Conservation (phyloP, 371 early-diverging fungal genomes). For the Rhizomucor pusillus region DNA sequence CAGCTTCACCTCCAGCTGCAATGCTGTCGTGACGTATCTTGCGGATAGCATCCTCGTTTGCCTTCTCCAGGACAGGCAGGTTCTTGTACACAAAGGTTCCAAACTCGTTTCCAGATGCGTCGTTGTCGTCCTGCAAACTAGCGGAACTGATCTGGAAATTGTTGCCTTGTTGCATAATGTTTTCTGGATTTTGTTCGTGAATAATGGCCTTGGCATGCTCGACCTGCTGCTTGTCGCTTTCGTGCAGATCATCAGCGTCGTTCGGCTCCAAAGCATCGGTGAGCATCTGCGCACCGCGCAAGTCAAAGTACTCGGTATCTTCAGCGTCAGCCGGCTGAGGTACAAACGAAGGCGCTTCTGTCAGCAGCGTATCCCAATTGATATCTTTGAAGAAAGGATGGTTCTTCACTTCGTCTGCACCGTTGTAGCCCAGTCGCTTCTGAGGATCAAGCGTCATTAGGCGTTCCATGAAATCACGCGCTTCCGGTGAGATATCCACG, state of each 20-base stretch:
- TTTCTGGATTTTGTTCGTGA: conserved; percentile 39
- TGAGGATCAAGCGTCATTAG: conserved; percentile 77
- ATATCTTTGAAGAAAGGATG: conserved; percentile 68
- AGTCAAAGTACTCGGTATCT: conserved; percentile 94
- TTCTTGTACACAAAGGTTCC: conserved; percentile 93
- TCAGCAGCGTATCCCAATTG: conserved; percentile 70
- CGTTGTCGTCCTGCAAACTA: not conserved
- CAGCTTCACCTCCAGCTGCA: conserved; percentile 5
- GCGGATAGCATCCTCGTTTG: conserved; percentile 79
- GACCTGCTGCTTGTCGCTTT: conserved; percentile 25
- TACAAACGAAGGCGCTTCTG: conserved; percentile 76
- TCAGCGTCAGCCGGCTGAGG: conserved; percentile 77
- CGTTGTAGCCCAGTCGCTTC: conserved; percentile 70
- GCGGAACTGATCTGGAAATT: conserved; percentile 1
- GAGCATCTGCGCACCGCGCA: conserved; percentile 71
- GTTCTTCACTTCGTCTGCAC: conserved; percentile 62
- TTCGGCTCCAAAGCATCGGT: conserved; percentile 7
- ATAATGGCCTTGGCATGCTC: conserved; percentile 40
- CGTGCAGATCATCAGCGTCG: conserved; percentile 23
- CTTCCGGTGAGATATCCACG: conserved; percentile 75
- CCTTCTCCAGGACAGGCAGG: conserved; percentile 82
- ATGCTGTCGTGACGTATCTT: conserved; percentile 59
- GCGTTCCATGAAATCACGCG: conserved; percentile 83
- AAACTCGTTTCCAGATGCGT: conserved; percentile 62
- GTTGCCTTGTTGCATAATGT: conserved; percentile 3